Base-by-base conservation (phyloP, 371 early-diverging fungal species). In the Mucor ambiguus region DNA sequence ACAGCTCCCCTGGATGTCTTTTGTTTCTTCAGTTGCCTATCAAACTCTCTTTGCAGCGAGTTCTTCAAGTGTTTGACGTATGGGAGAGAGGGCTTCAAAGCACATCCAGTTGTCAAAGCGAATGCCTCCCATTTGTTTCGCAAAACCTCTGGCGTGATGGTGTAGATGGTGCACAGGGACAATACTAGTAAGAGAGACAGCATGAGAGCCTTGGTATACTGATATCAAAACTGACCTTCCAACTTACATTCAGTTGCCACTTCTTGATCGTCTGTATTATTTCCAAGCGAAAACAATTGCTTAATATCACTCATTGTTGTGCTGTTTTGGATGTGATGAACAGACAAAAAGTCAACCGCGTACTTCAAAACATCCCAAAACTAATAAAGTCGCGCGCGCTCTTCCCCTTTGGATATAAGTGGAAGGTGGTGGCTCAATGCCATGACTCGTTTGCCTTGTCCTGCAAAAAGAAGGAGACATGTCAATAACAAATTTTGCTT, bases 61-160 rank as follows among this genome's bases (percentile, higher is more conserved):
- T 41, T 60, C 33, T 70, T 74, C 3, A 81, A 49, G 18, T 75
- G 73, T 2, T 69, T 58, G 1, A 81, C 44, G 35, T 73, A 75
- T 4, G 73, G 69, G 0, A 67, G 32, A 11, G 81, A 78, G 4
- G 79, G 80, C 22, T 38, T 64, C 11, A 69, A 48, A 11, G 59
- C 52, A 44, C 68, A 59, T 16, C 61, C 69, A n/a, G 63, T 58
- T 20, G 68, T 74, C 18, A 84, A 43, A 0, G 77, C 70, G 66
- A 76, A 80, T 1, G 82, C 80, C 63, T 85, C 80, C 85, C 83
- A 85, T 72, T 83, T 85, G 57, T 70, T 70, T 52, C 64, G 65
- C 18, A 85, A 61, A 29, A 72, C 70, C 46, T 79, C 62, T 14
- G 80, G 65, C 29, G 75, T 67, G 16, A 85, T 43, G 29, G 64